These are phyloP conservation scores for Ceratocystis diversiconidia DNA, from an alignment of 2,329 filamentous ascomycete genomes.

Conservation along the genomic window DNA sequence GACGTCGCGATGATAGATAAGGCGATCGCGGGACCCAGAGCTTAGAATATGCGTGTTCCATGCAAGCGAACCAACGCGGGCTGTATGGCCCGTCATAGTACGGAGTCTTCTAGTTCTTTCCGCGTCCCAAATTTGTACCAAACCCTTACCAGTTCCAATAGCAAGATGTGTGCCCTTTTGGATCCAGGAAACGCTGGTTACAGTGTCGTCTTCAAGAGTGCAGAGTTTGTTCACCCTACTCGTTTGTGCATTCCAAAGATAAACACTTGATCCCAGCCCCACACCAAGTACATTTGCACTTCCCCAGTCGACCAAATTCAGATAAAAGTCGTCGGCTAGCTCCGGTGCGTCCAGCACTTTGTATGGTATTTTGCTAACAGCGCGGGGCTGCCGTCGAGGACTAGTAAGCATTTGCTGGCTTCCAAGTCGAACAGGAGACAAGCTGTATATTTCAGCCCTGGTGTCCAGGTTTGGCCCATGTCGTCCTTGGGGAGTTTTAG, in stretches of 20 bases:
- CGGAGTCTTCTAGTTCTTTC: constrained; percentile 70
- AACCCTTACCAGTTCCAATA: constrained; percentile 84
- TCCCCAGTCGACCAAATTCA: constrained; percentile 96
- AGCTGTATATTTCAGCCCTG: constrained; percentile 81
- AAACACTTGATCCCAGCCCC: constrained; percentile 81
- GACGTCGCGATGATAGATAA: constrained; percentile 92
- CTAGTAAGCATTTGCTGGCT: constrained; percentile 90
- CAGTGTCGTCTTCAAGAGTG: constrained; percentile 79
- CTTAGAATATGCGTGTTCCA: constrained; percentile 98
- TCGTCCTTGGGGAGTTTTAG: constrained; percentile 75
- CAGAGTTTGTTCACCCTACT: constrained; percentile 89
- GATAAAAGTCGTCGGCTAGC: constrained; percentile 90
- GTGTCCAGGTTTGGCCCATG: constrained; percentile 82
- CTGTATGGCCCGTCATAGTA: constrained; percentile 94
- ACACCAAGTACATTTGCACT: constrained; percentile 89
- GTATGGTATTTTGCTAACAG: constrained; percentile 91
- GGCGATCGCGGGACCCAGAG: constrained; percentile 81
- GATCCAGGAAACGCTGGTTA: constrained; percentile 97
- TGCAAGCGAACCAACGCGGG: constrained; percentile 79
- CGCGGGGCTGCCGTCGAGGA: constrained; percentile 72
- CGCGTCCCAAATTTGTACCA: constrained; percentile 97
- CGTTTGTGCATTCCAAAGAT: constrained; percentile 93
- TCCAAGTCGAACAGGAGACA: constrained; percentile 83
- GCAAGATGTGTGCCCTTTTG: constrained; percentile 92
- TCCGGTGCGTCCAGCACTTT: constrained; percentile 96